Evolutionary conservation across 2,329 filamentous ascomycete species (phyloP).

Genomic region (Neopestalotiopsis clavispora): DNA sequence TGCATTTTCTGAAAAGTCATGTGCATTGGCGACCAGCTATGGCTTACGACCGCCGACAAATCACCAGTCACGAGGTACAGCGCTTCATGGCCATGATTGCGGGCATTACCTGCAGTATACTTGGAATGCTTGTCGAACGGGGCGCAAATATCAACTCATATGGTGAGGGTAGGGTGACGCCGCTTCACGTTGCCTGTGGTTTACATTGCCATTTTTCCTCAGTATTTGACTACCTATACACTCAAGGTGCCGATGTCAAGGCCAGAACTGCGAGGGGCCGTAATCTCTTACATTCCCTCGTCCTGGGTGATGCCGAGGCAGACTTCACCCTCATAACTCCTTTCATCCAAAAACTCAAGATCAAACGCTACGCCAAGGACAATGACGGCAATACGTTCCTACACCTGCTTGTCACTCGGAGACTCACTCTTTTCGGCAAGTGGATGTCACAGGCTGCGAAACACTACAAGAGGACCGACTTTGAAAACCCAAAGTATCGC

Average conservation of each 20-base stretch:
- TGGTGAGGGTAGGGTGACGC: background rate
- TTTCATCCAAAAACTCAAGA: background rate
- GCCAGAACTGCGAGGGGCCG: background rate
- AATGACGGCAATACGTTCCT: slow-evolving; percentile 10
- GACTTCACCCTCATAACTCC: background rate
- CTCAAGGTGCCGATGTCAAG: background rate
- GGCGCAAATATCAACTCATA: slow-evolving; percentile 3
- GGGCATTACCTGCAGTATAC: background rate
- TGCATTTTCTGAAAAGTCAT: slow-evolving; percentile 9
- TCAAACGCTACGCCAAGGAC: background rate
- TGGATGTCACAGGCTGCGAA: background rate
- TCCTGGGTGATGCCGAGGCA: background rate
- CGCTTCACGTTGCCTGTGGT: slow-evolving; percentile 10
- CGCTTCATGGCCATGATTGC: background rate
- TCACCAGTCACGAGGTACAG: background rate
- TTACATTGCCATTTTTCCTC: background rate
- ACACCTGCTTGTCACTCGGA: background rate
- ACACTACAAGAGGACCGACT: slow-evolving; percentile 6
- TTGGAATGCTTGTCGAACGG: background rate
- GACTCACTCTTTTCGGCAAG: background rate
- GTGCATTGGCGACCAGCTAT: background rate
- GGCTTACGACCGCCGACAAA: background rate
- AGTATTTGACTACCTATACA: background rate
- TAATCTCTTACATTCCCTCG: slow-evolving; percentile 2
- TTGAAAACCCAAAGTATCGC: background rate